phyloP scores from a whole-genome alignment of 306 rosid species.

The Rosa chinensis region DNA sequence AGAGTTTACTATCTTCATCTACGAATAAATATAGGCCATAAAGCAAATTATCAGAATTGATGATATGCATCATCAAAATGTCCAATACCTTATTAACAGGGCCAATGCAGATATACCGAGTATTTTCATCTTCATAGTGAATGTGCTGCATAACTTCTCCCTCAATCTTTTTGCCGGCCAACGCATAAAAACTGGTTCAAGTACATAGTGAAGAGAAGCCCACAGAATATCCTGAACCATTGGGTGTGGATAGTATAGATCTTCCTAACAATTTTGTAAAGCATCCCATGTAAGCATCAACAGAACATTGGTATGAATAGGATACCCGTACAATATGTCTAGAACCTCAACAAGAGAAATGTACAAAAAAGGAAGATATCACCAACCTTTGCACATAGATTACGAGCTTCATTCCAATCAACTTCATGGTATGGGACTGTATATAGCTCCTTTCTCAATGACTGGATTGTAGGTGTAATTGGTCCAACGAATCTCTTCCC shows the following conservation, averaged over 20 bases:
- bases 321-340: background rate
- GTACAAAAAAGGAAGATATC: background rate
- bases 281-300: constrained; percentile 9
- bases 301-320: background rate
- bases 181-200: constrained; percentile 66
- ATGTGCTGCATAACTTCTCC: constrained; percentile 68
- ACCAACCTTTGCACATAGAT: constrained; percentile 76
- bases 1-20: background rate
- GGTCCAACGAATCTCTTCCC: constrained; percentile 64
- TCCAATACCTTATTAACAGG: constrained; percentile 85
- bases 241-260: constrained; percentile 86
- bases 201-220: constrained; percentile 65
- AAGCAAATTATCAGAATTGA: background rate
- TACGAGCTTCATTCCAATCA: constrained; percentile 77
- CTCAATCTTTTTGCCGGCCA: constrained; percentile 86
- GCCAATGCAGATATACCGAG: constrained; percentile 86
- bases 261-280: constrained; percentile 54
- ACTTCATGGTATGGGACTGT: constrained; percentile 63
- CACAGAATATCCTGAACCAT: constrained; percentile 80
- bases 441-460: constrained; percentile 82
- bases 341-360: background rate
- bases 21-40: background rate
- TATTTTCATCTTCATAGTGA: constrained; percentile 90
- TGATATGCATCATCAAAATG: background rate
- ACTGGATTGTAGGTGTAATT: constrained; percentile 61